Percentiles rank a stretch among this genome's conserved stretches.
Conservation (phyloP, 495 filamentous ascomycete genomes). For the Neurospora sublineolata region DNA sequence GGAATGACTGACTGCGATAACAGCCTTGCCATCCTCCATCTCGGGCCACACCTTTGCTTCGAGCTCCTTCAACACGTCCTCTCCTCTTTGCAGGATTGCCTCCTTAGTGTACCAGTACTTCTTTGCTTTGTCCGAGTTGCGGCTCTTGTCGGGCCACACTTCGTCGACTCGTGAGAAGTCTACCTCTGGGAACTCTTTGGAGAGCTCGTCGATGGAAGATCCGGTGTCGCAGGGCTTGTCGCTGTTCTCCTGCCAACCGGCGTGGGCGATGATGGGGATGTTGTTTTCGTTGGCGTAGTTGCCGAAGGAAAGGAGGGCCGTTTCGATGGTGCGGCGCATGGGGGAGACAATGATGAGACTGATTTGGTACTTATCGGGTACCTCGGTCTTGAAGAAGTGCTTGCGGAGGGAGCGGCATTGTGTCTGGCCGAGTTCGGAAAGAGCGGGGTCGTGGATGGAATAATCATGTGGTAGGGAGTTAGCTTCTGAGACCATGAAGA, state of each 20-base stretch:
- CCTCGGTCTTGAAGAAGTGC: conserved; percentile 30
- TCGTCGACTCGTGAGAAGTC: conserved; percentile 44
- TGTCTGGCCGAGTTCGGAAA: conserved; percentile 40
- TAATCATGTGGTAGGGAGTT: conserved; percentile 34
- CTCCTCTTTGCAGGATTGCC: conserved; percentile 39
- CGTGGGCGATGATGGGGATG: conserved; percentile 39
- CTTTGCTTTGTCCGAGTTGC: conserved; percentile 20
- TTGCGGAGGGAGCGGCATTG: conserved; percentile 39
- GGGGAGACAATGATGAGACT: conserved; percentile 47
- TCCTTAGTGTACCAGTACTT: conserved; percentile 35
- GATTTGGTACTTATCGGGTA: conserved; percentile 36
- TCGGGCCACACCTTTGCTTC: conserved; percentile 34
- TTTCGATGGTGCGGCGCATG: conserved; percentile 48
- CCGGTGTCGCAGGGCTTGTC: conserved; percentile 48
- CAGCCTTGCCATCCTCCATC: conserved; percentile 29
- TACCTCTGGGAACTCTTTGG: conserved; percentile 38
- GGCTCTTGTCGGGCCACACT: conserved; percentile 43
- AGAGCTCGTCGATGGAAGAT: conserved; percentile 28
- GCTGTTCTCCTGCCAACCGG: conserved; percentile 49
- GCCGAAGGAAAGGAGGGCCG: conserved; percentile 36
- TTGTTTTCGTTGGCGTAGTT: conserved; percentile 39
- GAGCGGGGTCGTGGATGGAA: conserved; percentile 39
- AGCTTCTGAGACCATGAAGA: conserved; percentile 1
- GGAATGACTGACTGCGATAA: conserved; percentile 50
- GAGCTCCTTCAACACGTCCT: conserved; percentile 35